Conservation (phyloP, 805 yeast genomes). For the Yamadazyma phyllophila region DNA sequence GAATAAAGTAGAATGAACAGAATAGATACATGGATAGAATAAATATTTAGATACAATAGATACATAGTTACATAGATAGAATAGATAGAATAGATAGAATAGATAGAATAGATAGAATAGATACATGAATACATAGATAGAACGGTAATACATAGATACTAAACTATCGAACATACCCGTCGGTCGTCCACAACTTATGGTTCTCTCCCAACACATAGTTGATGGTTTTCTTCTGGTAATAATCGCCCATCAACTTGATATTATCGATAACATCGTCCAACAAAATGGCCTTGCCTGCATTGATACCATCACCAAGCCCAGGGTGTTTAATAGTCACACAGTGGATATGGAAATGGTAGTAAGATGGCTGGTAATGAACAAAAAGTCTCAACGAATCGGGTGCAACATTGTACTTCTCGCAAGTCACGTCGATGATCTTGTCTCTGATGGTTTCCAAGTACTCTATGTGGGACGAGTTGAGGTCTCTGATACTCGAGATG, state of each 20-base stretch:
- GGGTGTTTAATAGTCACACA: constrained; percentile 72
- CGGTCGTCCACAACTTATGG: constrained; percentile 65
- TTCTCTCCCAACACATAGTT: constrained; percentile 72
- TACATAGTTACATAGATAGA: no score
- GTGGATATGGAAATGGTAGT: constrained; percentile 93
- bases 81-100: no score
- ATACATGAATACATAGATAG: no score
- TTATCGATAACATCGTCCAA: constrained; percentile 81
- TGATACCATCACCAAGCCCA: constrained; percentile 65
- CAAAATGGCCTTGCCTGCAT: constrained; percentile 77
- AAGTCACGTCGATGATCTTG: constrained; percentile 47
- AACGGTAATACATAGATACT: no score
- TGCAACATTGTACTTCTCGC: constrained; percentile 36
- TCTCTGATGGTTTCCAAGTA: constrained; percentile 51
- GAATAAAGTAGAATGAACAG: no score
- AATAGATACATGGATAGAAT: no score
- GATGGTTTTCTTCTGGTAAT: constrained; percentile 56
- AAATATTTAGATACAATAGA: no score
- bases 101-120: no score
- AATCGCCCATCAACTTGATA: constrained; percentile 54
- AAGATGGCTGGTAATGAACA: constrained; percentile 93
- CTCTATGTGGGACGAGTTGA: constrained; percentile 54
- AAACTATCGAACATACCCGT: constrained; percentile 20
- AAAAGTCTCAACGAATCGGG: constrained; percentile 68
- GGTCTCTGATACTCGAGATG: constrained; percentile 72